phyloP scores from a whole-genome alignment of 768 basidiomycete genomes.

The Panaeolus cyanescens region DNA sequence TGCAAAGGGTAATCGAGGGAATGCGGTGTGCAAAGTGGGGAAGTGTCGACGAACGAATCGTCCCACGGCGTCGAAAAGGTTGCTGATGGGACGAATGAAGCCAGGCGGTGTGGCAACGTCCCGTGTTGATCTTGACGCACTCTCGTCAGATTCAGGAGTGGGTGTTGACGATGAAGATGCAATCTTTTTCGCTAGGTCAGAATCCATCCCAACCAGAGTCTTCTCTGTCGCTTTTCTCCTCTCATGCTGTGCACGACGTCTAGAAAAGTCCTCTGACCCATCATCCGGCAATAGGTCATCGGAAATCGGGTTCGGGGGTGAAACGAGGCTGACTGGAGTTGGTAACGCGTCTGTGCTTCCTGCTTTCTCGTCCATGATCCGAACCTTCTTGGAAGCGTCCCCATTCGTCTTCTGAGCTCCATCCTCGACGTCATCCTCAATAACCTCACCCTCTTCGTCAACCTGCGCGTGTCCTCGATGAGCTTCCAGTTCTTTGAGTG shows the following conservation, averaged over 20 bases:
- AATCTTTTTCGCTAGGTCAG: too few species aligned
- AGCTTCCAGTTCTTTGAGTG: background rate
- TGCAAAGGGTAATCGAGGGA: conserved; percentile 75
- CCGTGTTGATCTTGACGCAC: background rate
- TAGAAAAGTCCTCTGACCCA: background rate
- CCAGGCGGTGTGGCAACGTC: conserved; percentile 4
- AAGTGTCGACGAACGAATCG: conserved; percentile 38
- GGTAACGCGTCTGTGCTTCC: background rate
- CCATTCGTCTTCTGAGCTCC: background rate
- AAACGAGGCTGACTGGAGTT: background rate
- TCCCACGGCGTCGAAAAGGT: conserved; percentile 14
- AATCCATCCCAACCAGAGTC: background rate
- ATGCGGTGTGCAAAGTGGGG: conserved; percentile 69
- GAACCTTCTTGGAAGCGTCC: background rate
- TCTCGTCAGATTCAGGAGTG: background rate
- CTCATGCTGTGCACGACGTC: background rate
- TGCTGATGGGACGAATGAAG: conserved; percentile 21
- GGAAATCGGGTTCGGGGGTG: background rate
- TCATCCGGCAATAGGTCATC: background rate
- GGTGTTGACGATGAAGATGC: too few species aligned
- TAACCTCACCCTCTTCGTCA: background rate
- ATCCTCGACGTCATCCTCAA: background rate
- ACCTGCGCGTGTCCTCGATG: background rate
- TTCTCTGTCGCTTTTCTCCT: background rate
- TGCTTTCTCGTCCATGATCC: background rate